Base-by-base conservation (phyloP, 768 basidiomycete genomes). In the Boletus barrowsii region DNA sequence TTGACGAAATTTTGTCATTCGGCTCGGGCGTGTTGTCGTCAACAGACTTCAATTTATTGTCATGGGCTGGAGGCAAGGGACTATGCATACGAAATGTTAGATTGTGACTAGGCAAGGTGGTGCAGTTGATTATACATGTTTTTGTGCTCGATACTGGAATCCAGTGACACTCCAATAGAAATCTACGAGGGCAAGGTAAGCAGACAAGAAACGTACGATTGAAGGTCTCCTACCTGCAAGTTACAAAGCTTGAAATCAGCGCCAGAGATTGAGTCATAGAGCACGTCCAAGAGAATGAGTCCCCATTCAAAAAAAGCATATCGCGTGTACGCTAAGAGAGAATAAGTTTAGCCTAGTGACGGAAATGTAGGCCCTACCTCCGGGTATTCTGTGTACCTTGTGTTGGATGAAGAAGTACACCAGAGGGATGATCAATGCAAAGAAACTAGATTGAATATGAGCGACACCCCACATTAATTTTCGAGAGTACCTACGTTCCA, bases 251-350 rank as follows among this genome's bases (percentile, higher is more conserved):
- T 71, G 56, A 90, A 82, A 59, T 90, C 89, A 29, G 76, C 70
- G 51, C 77, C 81, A 2, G 80, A 62, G n/a, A 86, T 68, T 0
- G 89, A 83, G 64, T 93, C 90, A 59, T 83, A 92, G 14, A 82
- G 53, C 24, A 93, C 74, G 54, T 93, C 90, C 42, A 86, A 75
- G 48, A 86, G 65, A 51, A 93, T 90, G 45, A 93, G 80, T 9
- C 75, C 76, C 93, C 93, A 96, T 72, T 96, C 93, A 61, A 90
- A 89, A 71, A 94, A 86, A 42, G 86, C 83, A 63, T 94, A 96
- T 41, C 73, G 73, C 3, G 90, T 93, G 71, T 96, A 96, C 11
- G 93, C 93, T 91, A 61, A 51, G 36, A 48, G 40, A 46, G 8
- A 33, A 29, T 58, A 20, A 55, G 54, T n/a, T 33, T 22, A 11